Conservation (phyloP, 164 flowering plant genomes). For the Berberis thunbergii region DNA sequence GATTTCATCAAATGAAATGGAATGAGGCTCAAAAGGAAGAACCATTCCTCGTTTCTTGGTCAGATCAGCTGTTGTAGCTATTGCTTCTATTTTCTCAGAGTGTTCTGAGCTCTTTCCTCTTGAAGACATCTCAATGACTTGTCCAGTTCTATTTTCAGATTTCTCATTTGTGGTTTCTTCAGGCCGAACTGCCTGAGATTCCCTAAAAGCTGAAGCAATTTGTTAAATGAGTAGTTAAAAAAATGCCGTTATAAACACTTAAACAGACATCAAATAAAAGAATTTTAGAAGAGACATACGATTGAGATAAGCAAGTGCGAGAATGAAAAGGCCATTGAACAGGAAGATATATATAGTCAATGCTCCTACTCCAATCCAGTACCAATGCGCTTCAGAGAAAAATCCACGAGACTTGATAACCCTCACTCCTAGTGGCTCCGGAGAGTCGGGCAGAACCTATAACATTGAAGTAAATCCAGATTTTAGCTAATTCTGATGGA, state of each 20-base stretch:
- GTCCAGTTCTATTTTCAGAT: slow-evolving; percentile 9
- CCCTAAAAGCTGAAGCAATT: slow-evolving; percentile 28
- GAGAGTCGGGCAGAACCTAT: slow-evolving; percentile 7
- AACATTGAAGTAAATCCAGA: neutral
- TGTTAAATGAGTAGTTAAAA: neutral
- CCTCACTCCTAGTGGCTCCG: slow-evolving; percentile 17
- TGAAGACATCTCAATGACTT: slow-evolving; percentile 11
- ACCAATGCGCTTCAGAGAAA: slow-evolving; percentile 20
- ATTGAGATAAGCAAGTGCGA: slow-evolving; percentile 23
- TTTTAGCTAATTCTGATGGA: neutral
- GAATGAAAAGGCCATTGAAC: slow-evolving; percentile 13
- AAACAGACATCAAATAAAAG: neutral
- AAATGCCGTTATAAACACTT: neutral
- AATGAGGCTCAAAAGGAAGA: too few relatives aligned
- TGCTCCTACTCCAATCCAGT: slow-evolving; percentile 31
- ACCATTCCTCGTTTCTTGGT: too few relatives aligned
- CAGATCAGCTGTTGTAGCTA: too few relatives aligned
- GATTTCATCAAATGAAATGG: too few relatives aligned
- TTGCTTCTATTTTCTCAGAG: neutral
- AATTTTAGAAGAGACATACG: slow-evolving; percentile 17
- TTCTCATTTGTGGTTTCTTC: slow-evolving; percentile 21
- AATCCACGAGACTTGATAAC: slow-evolving; percentile 18
- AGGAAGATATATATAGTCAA: slow-evolving; percentile 21
- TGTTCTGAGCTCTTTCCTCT: neutral
- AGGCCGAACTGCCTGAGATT: slow-evolving; percentile 20